A percentile compares a stretch with the other conserved stretches of the same genome.
Evolutionary conservation across 208 protist genomes (phyloP).

Genomic region (Blastocrithidia nonstop): DNA sequence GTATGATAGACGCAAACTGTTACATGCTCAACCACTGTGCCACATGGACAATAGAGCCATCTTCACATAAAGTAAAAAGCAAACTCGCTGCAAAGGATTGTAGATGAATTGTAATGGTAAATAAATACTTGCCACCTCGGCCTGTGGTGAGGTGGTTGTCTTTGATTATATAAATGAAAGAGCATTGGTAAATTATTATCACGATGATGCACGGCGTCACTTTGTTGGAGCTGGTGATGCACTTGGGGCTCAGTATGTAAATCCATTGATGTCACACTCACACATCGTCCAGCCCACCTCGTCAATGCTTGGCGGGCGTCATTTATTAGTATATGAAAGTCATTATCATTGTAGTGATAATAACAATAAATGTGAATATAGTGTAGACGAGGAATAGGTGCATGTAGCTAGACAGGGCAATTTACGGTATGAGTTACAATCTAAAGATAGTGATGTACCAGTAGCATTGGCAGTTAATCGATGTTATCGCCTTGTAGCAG

Average conservation of each 20-base stretch:
- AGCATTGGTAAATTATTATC: slow-evolving; percentile 33
- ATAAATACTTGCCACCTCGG: slow-evolving; percentile 43
- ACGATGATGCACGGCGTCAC: slow-evolving; percentile 29
- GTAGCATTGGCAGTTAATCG: slow-evolving; percentile 49
- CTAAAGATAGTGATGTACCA: slow-evolving; percentile 59
- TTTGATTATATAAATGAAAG: slow-evolving; percentile 13
- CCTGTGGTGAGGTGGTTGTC: slow-evolving; percentile 37
- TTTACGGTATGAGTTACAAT: slow-evolving; percentile 53
- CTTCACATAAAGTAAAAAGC: slow-evolving; percentile 15
- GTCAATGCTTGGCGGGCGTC: slow-evolving; percentile 34
- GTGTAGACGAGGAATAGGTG: not conserved
- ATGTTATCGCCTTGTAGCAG: slow-evolving; percentile 38
- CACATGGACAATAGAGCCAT: slow-evolving; percentile 15
- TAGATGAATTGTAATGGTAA: slow-evolving; percentile 19
- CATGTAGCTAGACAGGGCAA: not conserved
- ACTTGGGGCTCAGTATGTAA: slow-evolving; percentile 38
- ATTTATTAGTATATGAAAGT: slow-evolving; percentile 54
- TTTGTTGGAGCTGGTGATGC: slow-evolving; percentile 46
- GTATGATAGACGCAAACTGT: slow-evolving; percentile 43
- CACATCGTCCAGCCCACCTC: slow-evolving; percentile 39
- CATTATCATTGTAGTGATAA: not conserved
- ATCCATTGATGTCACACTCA: slow-evolving; percentile 17
- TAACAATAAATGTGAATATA: not conserved
- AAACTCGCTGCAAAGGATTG: slow-evolving; percentile 36
- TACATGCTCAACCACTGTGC: slow-evolving; percentile 10